These are phyloP conservation scores for Herpetomonas samuelpessoai DNA, from an alignment of 208 protist species.

Conservation along the genomic window DNA sequence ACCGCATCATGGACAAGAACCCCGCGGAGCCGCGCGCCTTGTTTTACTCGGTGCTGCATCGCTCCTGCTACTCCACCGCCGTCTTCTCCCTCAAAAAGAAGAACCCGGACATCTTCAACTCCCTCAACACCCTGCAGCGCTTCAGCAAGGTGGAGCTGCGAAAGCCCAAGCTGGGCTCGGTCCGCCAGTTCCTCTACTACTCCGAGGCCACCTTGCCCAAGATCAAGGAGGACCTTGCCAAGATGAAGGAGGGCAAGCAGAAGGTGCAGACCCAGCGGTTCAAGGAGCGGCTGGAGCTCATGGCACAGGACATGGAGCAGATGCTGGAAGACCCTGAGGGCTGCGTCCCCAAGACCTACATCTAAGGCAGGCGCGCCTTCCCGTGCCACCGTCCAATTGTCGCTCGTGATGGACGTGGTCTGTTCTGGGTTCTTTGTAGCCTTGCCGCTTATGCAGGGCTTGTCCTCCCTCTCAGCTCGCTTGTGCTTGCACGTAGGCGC, in stretches of 20 bases:
- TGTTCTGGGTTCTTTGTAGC: too few relatives aligned
- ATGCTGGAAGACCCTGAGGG: slow-evolving; percentile 52
- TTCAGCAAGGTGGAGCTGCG: slow-evolving; percentile 67
- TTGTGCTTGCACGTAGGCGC: slow-evolving; percentile 6
- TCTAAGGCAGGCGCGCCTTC: too few relatives aligned
- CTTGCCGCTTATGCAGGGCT: too few relatives aligned
- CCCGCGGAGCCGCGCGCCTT: slow-evolving; percentile 70
- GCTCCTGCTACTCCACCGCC: slow-evolving; percentile 49
- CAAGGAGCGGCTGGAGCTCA: slow-evolving; percentile 48
- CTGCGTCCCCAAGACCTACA: slow-evolving; percentile 65
- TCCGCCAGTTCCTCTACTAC: slow-evolving; percentile 48
- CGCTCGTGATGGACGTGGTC: too few relatives aligned
- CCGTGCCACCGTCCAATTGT: too few relatives aligned
- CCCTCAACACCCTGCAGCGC: slow-evolving; percentile 52
- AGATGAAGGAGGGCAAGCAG: slow-evolving; percentile 28
- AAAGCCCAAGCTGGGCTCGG: slow-evolving; percentile 50
- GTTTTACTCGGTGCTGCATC: slow-evolving; percentile 71
- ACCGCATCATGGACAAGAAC: slow-evolving; percentile 81
- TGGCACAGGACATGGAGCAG: slow-evolving; percentile 54
- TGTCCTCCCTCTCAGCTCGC: too few relatives aligned
- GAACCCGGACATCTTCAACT: slow-evolving; percentile 28
- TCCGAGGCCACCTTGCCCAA: slow-evolving; percentile 40
- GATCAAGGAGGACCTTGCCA: slow-evolving; percentile 40
- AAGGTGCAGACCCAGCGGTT: slow-evolving; percentile 35
- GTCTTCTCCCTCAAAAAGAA: slow-evolving; percentile 35